Evolutionary conservation across 2,329 filamentous ascomycete genomes (phyloP).

Genomic region (Aureobasidium sp.): DNA sequence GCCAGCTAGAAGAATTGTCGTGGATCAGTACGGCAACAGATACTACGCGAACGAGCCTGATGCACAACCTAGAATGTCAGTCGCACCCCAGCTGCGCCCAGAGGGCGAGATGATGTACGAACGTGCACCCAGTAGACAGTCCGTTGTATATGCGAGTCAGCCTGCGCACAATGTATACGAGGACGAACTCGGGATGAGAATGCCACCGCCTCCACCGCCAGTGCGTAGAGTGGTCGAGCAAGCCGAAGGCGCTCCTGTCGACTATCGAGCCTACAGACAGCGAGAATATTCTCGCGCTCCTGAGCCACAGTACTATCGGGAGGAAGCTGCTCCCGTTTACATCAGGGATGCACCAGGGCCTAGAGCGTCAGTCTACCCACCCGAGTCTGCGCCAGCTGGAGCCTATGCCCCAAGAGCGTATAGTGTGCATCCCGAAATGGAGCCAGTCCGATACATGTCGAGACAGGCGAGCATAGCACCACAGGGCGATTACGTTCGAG

Average conservation of each 20-base stretch:
- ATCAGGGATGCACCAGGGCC: constrained; percentile 16
- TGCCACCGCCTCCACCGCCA: constrained; percentile 21
- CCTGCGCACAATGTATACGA: constrained; percentile 38
- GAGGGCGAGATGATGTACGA: constrained; percentile 43
- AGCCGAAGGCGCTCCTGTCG: constrained; percentile 44
- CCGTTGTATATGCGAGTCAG: constrained; percentile 18
- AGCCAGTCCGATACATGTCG: constrained; percentile 18
- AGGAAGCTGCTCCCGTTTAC: constrained; percentile 18
- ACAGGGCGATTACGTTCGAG: constrained; percentile 26
- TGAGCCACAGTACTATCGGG: constrained; percentile 12
- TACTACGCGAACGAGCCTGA: constrained; percentile 50
- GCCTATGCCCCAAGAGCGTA: constrained; percentile 14
- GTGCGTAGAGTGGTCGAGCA: constrained; percentile 19
- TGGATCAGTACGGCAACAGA: constrained; percentile 76
- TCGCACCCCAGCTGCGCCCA: constrained; percentile 37
- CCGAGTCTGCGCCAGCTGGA: constrained; percentile 20
- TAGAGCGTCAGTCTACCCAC: constrained; percentile 7
- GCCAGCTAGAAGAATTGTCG: constrained; percentile 54
- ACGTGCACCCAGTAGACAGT: constrained; percentile 46
- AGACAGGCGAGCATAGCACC: constrained; percentile 33
- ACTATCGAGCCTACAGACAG: constrained; percentile 46
- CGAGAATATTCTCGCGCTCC: constrained; percentile 51
- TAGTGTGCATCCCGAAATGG: constrained; percentile 34
- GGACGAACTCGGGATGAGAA: constrained; percentile 27
- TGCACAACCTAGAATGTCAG: constrained; percentile 41